Percentiles rank a stretch among this genome's conserved stretches.
Conservation (phyloP, 1,139 yeast genomes). For the Yamadazyma triangularis region DNA sequence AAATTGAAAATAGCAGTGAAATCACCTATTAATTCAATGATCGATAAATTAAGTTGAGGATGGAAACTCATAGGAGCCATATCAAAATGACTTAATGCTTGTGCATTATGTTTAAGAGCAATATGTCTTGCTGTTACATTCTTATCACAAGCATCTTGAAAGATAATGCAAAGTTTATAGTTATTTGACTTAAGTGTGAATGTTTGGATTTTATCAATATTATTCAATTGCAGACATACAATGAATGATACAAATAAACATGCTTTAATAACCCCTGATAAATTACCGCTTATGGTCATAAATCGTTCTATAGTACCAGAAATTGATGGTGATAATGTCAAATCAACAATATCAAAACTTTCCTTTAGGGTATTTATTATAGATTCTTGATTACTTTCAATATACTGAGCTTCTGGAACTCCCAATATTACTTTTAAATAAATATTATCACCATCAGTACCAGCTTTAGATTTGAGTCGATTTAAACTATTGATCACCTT, state of each 20-base stretch:
- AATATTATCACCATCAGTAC: slow-evolving; percentile 2
- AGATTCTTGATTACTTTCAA: slow-evolving; percentile 13
- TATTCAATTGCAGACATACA: slow-evolving; percentile 16
- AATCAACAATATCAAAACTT: slow-evolving; percentile 17
- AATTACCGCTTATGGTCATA: slow-evolving; percentile 23
- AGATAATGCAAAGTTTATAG: slow-evolving; percentile 15
- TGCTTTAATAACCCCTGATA: slow-evolving; percentile 16
- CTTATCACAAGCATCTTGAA: slow-evolving; percentile 5
- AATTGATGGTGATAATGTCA: slow-evolving; percentile 16
- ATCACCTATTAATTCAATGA: slow-evolving; percentile 7
- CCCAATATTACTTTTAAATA: slow-evolving; percentile 20
- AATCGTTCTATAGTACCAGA: slow-evolving; percentile 28
- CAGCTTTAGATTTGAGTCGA: not conserved
- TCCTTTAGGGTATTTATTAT: slow-evolving; percentile 9
- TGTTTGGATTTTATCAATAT: slow-evolving; percentile 14
- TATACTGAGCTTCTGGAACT: slow-evolving; percentile 23
- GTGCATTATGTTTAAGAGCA: slow-evolving; percentile 17
- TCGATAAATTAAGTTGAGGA: slow-evolving; percentile 4
- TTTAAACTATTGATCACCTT: not conserved
- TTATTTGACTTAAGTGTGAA: slow-evolving; percentile 30
- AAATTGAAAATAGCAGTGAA: slow-evolving; percentile 10
- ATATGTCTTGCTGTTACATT: slow-evolving; percentile 7
- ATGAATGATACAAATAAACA: not conserved
- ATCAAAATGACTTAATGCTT: slow-evolving; percentile 12
- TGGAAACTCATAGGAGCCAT: slow-evolving; percentile 7